Evolutionary conservation across 352 stramenopile species (phyloP).

Genomic region (Phytopythium ostracodes): DNA sequence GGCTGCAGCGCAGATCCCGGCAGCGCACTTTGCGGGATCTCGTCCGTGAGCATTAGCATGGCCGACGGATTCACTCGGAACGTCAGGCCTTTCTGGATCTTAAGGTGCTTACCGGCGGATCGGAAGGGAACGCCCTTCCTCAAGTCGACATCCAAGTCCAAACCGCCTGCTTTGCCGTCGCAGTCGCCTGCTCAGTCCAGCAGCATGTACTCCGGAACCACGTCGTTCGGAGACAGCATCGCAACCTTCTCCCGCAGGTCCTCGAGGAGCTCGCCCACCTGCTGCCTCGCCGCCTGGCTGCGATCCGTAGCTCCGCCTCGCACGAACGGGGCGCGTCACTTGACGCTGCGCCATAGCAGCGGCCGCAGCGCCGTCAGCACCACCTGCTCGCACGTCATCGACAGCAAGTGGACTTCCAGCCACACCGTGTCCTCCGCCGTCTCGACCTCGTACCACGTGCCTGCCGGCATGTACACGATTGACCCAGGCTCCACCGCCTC

Average conservation of each 20-base stretch:
- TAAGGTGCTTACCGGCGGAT: slow-evolving; percentile 17
- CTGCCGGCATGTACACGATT: slow-evolving; percentile 45
- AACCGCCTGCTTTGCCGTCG: neutral
- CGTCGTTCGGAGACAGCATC: slow-evolving; percentile 17
- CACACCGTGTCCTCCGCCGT: slow-evolving; percentile 22
- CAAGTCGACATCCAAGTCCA: neutral
- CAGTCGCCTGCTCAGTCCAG: slow-evolving; percentile 10
- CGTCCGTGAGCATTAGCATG: slow-evolving; percentile 29
- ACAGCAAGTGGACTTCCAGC: slow-evolving; percentile 40
- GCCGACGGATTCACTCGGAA: slow-evolving; percentile 54
- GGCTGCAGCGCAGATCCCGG: neutral
- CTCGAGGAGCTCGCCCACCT: slow-evolving; percentile 18
- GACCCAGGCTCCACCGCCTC: slow-evolving; percentile 24
- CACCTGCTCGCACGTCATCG: slow-evolving; percentile 19
- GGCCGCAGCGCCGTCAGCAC: slow-evolving; percentile 25
- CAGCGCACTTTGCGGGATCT: slow-evolving; percentile 20
- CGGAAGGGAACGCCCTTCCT: neutral
- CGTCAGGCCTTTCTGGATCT: slow-evolving; percentile 24
- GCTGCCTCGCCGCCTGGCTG: slow-evolving; percentile 6
- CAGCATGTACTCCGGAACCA: slow-evolving; percentile 32
- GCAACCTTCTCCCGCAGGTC: slow-evolving; percentile 12
- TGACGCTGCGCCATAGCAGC: slow-evolving; percentile 20
- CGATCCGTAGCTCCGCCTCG: slow-evolving; percentile 2
- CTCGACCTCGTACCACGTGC: slow-evolving; percentile 41
- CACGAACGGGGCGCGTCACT: slow-evolving; percentile 18